Evolutionary conservation across 1,284 basidiomycete genomes (phyloP), one percentile per base, ranked within the genome.

Genomic region (Microbotryum scabiosae): DNA sequence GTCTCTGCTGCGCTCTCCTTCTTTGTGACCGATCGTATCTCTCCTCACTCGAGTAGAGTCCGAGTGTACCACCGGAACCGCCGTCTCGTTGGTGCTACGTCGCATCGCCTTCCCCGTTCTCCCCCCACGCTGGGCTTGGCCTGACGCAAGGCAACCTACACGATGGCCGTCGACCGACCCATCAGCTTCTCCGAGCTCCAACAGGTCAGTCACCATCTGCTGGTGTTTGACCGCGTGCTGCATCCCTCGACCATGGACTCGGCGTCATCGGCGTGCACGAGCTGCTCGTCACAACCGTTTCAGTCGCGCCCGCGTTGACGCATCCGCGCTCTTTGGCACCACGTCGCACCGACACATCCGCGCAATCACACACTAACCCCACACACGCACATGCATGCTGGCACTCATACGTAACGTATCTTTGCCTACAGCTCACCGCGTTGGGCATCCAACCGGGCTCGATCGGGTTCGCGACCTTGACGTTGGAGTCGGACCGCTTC

Each of bases 381-480:
- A 4, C 41, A 23, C 25, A 4, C 20, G 21, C 26, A 28, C 16
- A 30, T 8, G 30, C 30, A 30, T 30, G 30, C 10, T 21, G 16
- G 36, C 28, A 12, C 43, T 67, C 41, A 9, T 2, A 30, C 8
- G 7, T 14, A 21, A n/a, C 62, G 69, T 71, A 54, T 62, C 66
- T 53, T 68, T 68, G 64, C 72, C 69, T 60, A 65, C 90, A 98
- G 81, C 87, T 99, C 74, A 93, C 93, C 41, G 91, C 90, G 75
- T 80, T 98, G 70, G 94, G 93, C 70, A 84, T 99, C 69, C 91
- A 97, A 77, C 92, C 94, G 57, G 85, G 88, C 65, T 94, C 90
- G 67, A 98, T 98, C 75, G 92, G 90, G 44, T 98, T 98, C 80
- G 92, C 97, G 82, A 91, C 86, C 49, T 80, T 97, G 71, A 97